Evolutionary conservation across 2,329 filamentous ascomycete species (phyloP), one percentile per base, ranked within the genome.

Genomic region (Cercospora beticola): DNA sequence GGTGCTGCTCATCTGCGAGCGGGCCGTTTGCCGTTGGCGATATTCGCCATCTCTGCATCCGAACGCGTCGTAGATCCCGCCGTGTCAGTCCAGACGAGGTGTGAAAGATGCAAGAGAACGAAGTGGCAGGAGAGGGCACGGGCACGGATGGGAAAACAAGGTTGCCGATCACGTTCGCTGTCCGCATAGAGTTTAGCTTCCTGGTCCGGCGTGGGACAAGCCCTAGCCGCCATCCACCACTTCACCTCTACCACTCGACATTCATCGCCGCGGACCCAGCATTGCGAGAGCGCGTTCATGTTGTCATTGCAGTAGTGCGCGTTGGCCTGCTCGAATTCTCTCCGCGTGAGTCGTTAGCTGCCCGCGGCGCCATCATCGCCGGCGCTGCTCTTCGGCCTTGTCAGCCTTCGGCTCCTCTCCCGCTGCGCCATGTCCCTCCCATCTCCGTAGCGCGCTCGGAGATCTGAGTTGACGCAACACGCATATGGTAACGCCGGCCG

Each of bases 371-470:
- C n/a, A 49, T 10, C 18, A 23, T 49, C 43, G 18, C 43, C 4
- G 1, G 54, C 54, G 26, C 21, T 28, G 26, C 26, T 21, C 3
- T 56, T 64, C 62, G 62, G 62, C 28, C 64, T 64, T 64, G 36
- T 46, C 62, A 57, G 58, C 49, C 67, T 69, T 71, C 69, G 69
- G 67, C 69, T 71, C 69, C 67, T 69, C 69, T 69, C 64, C 64
- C 52, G 52, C 69, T 69, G 67, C 69, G 49, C 52, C 40, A 26
- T 57, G 28, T 58, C 60, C 66, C 58, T 57, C 31, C 63, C 33
- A 66, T 68, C 58, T 70, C 68, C 68, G 68, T 64, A 70, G 68
- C 68, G 68, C 54, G 62, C 62, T 71, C 69, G 69, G 69, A 65
- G 62, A 65, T 71, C 69, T 63, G 61, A 43, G 63, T 63, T 54